Evolutionary conservation across 2,329 filamentous ascomycete genomes (phyloP).

Genomic region (Fusarium sambucinum): DNA sequence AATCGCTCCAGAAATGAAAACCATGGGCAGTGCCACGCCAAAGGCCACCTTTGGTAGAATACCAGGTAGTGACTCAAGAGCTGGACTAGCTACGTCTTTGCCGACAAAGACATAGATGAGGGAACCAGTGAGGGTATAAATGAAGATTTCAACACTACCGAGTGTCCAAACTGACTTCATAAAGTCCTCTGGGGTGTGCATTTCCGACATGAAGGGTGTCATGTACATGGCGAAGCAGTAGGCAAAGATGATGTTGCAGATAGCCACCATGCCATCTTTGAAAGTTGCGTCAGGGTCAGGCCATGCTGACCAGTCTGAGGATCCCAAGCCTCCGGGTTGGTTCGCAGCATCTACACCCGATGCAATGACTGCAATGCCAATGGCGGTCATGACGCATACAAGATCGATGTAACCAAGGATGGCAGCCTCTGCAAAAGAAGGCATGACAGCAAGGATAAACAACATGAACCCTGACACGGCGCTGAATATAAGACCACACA

Average conservation of each 20-base stretch:
- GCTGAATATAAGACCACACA: constrained; percentile 55
- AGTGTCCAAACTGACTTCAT: constrained; percentile 67
- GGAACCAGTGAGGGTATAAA: constrained; percentile 73
- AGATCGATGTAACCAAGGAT: constrained; percentile 47
- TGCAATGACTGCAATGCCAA: constrained; percentile 72
- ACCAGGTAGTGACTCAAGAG: constrained; percentile 69
- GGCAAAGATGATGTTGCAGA: constrained; percentile 75
- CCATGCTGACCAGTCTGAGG: constrained; percentile 54
- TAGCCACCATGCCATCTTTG: constrained; percentile 65
- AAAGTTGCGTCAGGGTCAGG: constrained; percentile 57
- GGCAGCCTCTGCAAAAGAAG: constrained; percentile 52
- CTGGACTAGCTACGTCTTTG: constrained; percentile 69
- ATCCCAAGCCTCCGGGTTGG: neutral
- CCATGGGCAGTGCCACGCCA: constrained; percentile 71
- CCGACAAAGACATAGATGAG: constrained; percentile 76
- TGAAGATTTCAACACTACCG: constrained; percentile 67
- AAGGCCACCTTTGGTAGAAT: constrained; percentile 56
- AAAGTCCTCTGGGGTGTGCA: constrained; percentile 57
- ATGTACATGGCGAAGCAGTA: constrained; percentile 65
- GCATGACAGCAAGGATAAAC: constrained; percentile 56
- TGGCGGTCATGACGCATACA: constrained; percentile 59
- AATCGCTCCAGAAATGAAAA: constrained; percentile 76
- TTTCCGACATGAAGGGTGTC: constrained; percentile 60
- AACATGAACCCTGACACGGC: constrained; percentile 56
- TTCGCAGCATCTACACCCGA: constrained; percentile 59